Base-by-base conservation (phyloP, 129 eudicot genomes). In the Helianthus tuberosus region DNA sequence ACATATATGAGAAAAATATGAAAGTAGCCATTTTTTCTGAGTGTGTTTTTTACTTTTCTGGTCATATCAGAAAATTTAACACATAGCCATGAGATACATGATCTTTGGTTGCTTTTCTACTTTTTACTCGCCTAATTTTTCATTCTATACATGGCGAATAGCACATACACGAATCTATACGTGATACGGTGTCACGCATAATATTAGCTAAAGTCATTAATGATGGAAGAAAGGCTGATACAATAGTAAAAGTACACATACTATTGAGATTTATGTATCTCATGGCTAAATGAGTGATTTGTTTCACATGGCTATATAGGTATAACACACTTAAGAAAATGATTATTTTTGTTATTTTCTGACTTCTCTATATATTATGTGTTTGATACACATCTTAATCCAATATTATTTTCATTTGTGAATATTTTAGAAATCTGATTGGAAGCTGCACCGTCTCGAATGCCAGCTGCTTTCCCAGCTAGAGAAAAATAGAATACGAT, bases 361-460 rank as follows among this genome's bases (percentile, higher is more conserved):
- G 7, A 1, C 8, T 5, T 43, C 11, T 32, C 6, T 13, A 11
- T 27, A 5, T 35, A 32, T 61, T 69, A 54, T 39, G 63, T 36
- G 36, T 35, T 41, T 57, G 15, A 47, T 27, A 17, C 13, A 64
- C 13, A 64, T 27, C 16, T 73, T 73, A 27, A 62, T 23, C 39
- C 36, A 16, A 76, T 63, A 57, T 41, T 64, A 73, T 15, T 12
- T 73, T 74, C 14, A 17, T 23, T 77, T 10, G 47, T 32, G 74
- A 55, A 32, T 43, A 72, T 57, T 58, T 80, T 83, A 95, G 99
- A 91, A 85, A 76, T 82, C 88, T 35, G 97, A 95, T 79, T 91
- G 99, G 99, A 95, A 89, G 82, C 77, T 87, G 77, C 99, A 91
- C 77, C 75, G 84, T 59, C 76, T 80, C 16, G 99, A 95, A 85